Percentiles rank a stretch among this genome's conserved stretches.
Evolutionary conservation across 257 asterid species (phyloP).

Genomic region (Forsythia viridissima): DNA sequence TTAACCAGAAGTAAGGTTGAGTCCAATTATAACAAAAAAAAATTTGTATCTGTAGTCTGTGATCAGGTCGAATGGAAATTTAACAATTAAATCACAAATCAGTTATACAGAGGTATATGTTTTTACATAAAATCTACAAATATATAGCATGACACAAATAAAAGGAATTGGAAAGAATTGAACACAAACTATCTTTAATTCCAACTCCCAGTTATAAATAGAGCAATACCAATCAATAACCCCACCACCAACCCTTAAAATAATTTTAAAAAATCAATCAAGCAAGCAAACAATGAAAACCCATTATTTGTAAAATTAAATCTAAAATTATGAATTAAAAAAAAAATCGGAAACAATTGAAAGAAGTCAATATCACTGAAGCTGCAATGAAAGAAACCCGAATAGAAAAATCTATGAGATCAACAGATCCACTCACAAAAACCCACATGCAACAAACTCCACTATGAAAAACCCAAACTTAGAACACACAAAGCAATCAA

Average conservation of each 20-base stretch:
- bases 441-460: constrained; percentile 18
- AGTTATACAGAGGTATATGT: not conserved
- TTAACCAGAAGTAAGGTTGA: not conserved
- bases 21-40: not conserved
- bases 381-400: not conserved
- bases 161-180: not conserved
- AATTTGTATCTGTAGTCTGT: not conserved
- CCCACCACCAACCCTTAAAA: not conserved
- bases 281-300: not conserved
- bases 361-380: not conserved
- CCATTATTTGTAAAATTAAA: not conserved
- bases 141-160: too few relatives aligned
- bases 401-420: not conserved
- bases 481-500: not conserved
- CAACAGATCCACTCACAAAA: constrained; percentile 24
- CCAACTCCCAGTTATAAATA: not conserved
- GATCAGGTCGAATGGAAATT: not conserved
- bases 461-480: not conserved
- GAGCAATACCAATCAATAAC: not conserved
- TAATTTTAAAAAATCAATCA: not conserved
- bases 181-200: not conserved
- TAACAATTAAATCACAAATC: too few relatives aligned
- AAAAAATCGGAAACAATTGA: too few relatives aligned
- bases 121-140: too few relatives aligned
- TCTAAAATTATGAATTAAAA: not conserved